Percentiles rank a stretch among this genome's conserved stretches.
These are phyloP conservation scores for Akanthomyces uredinophilus DNA, from an alignment of 2,329 filamentous ascomycete genomes.

Conservation along the genomic window DNA sequence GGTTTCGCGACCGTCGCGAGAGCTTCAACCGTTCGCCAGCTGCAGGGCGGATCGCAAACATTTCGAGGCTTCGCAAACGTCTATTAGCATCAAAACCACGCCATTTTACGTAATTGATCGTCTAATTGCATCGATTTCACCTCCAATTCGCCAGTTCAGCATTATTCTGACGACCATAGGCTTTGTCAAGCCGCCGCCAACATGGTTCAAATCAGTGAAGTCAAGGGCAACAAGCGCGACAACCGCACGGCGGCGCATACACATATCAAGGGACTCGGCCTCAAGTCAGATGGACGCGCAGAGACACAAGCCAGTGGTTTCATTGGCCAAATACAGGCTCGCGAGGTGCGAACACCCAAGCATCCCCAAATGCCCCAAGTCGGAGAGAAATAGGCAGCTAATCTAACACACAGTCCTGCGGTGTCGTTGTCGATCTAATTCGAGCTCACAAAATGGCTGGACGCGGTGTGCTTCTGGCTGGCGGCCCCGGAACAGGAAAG, in stretches of 20 bases:
- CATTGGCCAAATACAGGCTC: slow-evolving; percentile 78
- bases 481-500: slow-evolving; percentile 94
- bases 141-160: not conserved
- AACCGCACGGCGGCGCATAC: slow-evolving; percentile 95
- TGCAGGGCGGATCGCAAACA: slow-evolving; percentile 30
- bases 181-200: slow-evolving; percentile 23
- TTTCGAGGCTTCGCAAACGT: slow-evolving; percentile 24
- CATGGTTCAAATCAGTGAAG: slow-evolving; percentile 90
- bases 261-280: slow-evolving; percentile 91
- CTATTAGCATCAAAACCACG: not conserved
- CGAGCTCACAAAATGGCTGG: slow-evolving; percentile 97
- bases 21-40: slow-evolving; percentile 18
- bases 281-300: slow-evolving; percentile 79
- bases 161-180: not conserved
- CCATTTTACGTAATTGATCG: not conserved
- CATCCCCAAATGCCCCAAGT: not conserved
- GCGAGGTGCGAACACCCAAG: slow-evolving; percentile 62
- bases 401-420: slow-evolving; percentile 62
- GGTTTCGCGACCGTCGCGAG: slow-evolving; percentile 24
- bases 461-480: slow-evolving; percentile 85
- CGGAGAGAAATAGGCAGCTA: not conserved
- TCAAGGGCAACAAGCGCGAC: slow-evolving; percentile 90
- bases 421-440: slow-evolving; percentile 93
- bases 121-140: slow-evolving; percentile 3
- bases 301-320: slow-evolving; percentile 79